Percentiles rank a stretch among this genome's conserved stretches.
phyloP scores from a whole-genome alignment of 352 stramenopile species.

The Pythium coloratum region DNA sequence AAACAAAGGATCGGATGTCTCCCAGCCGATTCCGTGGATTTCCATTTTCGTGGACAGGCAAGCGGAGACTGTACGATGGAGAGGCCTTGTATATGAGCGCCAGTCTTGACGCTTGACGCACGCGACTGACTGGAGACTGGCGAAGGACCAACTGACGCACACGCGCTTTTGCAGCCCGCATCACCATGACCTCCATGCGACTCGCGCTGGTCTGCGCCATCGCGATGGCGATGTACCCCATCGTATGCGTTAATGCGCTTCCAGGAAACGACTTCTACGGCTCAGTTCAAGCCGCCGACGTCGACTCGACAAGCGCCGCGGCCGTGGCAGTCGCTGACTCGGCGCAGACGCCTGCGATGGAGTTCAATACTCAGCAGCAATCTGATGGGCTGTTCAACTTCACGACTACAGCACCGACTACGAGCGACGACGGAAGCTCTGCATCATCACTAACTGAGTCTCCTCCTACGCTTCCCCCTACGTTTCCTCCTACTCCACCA shows the following conservation, averaged over 20 bases:
- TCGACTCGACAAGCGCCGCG: neutral
- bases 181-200: neutral
- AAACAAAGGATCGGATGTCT: neutral
- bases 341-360: neutral
- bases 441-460: neutral
- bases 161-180: neutral
- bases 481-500: neutral
- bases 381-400: neutral
- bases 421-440: neutral
- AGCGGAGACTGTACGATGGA: neutral
- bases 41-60: neutral
- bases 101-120: neutral
- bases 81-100: neutral
- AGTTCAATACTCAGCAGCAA: neutral
- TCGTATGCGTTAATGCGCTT: neutral
- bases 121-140: no score
- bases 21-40: neutral
- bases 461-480: neutral
- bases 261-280: conserved; percentile 1
- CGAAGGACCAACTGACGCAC: neutral
- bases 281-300: neutral
- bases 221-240: neutral
- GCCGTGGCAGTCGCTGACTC: neutral
- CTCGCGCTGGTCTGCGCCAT: neutral
- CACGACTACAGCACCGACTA: neutral